phyloP scores from a whole-genome alignment of 352 stramenopile species.

The Peronospora destructor region DNA sequence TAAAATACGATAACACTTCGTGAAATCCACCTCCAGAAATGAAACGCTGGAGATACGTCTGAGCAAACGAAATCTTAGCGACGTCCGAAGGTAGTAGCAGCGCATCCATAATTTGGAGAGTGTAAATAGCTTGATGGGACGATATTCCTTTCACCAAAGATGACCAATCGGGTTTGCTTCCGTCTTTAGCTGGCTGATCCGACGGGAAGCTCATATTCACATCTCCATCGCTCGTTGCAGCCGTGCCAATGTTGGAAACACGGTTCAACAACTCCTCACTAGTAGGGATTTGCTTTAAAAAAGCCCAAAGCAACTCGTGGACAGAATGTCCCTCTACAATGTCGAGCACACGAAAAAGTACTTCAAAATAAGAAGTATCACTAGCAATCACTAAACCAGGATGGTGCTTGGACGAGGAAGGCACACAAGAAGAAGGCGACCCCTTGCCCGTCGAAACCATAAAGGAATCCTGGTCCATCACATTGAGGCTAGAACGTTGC shows the following conservation, averaged over 20 bases:
- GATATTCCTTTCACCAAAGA: constrained; percentile 63
- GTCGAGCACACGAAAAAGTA: constrained; percentile 79
- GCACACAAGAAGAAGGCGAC: constrained; percentile 8
- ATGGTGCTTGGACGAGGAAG: constrained; percentile 28
- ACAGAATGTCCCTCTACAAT: constrained; percentile 49
- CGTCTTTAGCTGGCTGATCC: constrained; percentile 11
- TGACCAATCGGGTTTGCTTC: constrained; percentile 49
- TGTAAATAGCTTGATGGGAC: constrained; percentile 81
- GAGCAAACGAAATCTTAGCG: constrained; percentile 48
- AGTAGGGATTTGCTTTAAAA: constrained; percentile 80
- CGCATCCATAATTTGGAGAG: constrained; percentile 82
- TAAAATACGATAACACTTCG: constrained; percentile 80
- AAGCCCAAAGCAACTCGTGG: constrained; percentile 67
- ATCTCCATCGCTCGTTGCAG: constrained; percentile 29
- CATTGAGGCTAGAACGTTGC: constrained; percentile 33
- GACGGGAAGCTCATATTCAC: constrained; percentile 36
- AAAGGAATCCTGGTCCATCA: constrained; percentile 36
- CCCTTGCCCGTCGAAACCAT: constrained; percentile 24
- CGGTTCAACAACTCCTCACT: constrained; percentile 56
- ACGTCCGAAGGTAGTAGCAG: constrained; percentile 66
- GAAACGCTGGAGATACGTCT: constrained; percentile 64
- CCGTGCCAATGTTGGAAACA: constrained; percentile 48
- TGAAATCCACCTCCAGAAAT: constrained; percentile 71
- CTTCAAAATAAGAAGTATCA: constrained; percentile 70
- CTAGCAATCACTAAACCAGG: constrained; percentile 60